Evolutionary conservation across 345 rosid genomes (phyloP), one percentile per base, ranked within the genome.

Genomic region (Erysimum cheiranthoides): DNA sequence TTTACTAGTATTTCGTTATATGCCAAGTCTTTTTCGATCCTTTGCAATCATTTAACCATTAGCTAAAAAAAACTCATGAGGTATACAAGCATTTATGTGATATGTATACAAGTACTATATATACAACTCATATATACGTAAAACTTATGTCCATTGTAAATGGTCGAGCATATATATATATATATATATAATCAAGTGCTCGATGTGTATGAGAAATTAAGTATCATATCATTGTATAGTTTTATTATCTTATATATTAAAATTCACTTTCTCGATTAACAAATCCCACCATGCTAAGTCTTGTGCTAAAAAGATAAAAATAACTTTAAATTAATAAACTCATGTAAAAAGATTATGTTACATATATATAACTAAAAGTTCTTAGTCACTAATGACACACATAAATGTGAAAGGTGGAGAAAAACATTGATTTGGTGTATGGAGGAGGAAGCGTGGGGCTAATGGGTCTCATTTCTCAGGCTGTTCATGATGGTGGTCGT

Each of bases 371-470:
- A 3, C 1, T 2, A 31, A 46, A 46, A 36, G 11, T 60, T 45
- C 4, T 32, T 53, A 18, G 60, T 16, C 27, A 60, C 62, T 58
- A 67, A 31, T 32, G 50, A 62, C 16, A 52, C 61, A 59, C 5
- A 67, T 61, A 58, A 61, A 49, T 68, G 65, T 61, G 43, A 66
- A 58, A 78, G 81, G 81, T 73, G 64, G 77, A 66, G 64, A 72
- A 63, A 42, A 78, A 73, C 32, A 73, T 78, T 36, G 81, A 78
- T 78, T 73, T 78, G 73, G 81, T 78, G 56, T 66, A 78, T 78
- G 81, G 81, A 73, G 81, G 81, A 66, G 81, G 78, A 59, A 78
- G 81, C 68, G 73, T 78, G 68, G 81, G 81, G 62, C 73, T 78
- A 50, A 78, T 78, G 81, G 81, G 81, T 72, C 77, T 71, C 63